A percentile compares a stretch with the other conserved stretches of the same genome.
These are phyloP conservation scores for Podospora pseudoanserina DNA, from an alignment of 495 filamentous ascomycete genomes.

Conservation along the genomic window DNA sequence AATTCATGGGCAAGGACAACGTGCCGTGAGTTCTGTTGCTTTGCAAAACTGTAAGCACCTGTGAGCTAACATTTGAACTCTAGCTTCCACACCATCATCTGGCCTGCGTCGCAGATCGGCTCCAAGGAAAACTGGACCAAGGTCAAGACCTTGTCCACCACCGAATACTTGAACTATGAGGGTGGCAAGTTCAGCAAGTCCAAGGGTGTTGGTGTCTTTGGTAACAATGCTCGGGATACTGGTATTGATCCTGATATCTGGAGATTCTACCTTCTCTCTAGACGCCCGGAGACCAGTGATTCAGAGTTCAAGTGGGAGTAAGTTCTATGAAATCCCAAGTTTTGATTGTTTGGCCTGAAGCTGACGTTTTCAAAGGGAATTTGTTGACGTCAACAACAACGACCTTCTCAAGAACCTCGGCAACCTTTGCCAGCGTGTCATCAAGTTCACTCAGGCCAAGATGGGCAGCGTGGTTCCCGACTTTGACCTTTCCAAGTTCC, in stretches of 20 bases:
- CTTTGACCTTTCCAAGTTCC: slow-evolving; percentile 42
- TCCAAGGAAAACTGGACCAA: slow-evolving; percentile 82
- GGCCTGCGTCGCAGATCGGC: slow-evolving; percentile 82
- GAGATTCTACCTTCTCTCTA: slow-evolving; percentile 87
- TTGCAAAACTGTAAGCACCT: not conserved
- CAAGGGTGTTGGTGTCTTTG: slow-evolving; percentile 84
- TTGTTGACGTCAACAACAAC: slow-evolving; percentile 84
- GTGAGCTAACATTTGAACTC: not conserved
- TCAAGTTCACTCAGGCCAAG: slow-evolving; percentile 84
- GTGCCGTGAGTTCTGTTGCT: slow-evolving; percentile 49
- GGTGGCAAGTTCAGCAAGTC: slow-evolving; percentile 95
- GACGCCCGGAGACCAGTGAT: slow-evolving; percentile 85
- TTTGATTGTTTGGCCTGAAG: not conserved
- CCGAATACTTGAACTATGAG: slow-evolving; percentile 96
- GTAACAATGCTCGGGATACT: slow-evolving; percentile 81
- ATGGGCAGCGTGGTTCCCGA: slow-evolving; percentile 69
- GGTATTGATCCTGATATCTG: slow-evolving; percentile 84
- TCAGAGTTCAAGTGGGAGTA: slow-evolving; percentile 79
- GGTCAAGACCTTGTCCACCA: slow-evolving; percentile 82
- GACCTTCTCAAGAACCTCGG: slow-evolving; percentile 87
- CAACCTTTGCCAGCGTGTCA: slow-evolving; percentile 88
- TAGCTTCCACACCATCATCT: slow-evolving; percentile 82
- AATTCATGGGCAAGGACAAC: slow-evolving; percentile 99
- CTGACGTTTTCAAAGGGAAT: slow-evolving; percentile 45
- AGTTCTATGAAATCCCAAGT: not conserved